phyloP scores from a whole-genome alignment of 176 grass and related monocot species.

The Panicum miliaceum region DNA sequence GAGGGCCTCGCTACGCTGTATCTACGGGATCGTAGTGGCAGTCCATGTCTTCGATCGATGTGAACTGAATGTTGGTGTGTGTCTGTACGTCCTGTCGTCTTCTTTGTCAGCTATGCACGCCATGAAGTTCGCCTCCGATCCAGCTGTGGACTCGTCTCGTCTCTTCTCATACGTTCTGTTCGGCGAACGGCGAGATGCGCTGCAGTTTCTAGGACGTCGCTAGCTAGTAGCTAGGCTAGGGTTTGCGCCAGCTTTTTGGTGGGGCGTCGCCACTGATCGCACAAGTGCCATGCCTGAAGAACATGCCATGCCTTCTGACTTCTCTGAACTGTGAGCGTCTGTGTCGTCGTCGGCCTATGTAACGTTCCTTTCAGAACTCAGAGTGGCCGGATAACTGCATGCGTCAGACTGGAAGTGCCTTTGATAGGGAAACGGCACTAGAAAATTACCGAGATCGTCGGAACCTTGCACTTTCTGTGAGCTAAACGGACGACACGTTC shows the following conservation, averaged over 20 bases:
- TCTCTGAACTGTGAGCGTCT: neutral
- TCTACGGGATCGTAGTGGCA: neutral
- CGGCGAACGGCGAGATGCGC: neutral
- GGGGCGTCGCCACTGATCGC: neutral
- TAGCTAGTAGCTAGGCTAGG: neutral
- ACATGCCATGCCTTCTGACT: neutral
- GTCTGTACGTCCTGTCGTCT: constrained; percentile 2
- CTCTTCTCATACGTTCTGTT: neutral
- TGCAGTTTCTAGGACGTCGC: neutral
- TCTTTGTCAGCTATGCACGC: neutral
- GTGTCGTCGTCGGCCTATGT: neutral
- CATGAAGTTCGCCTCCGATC: neutral
- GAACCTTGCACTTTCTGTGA: neutral
- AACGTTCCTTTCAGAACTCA: neutral
- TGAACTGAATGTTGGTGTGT: neutral
- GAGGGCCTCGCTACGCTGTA: neutral
- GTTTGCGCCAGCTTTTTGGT: neutral
- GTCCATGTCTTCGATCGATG: neutral
- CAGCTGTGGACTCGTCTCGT: neutral
- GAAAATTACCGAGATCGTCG: neutral
- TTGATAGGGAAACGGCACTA: neutral
- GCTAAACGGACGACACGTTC: neutral
- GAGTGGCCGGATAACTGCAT: neutral
- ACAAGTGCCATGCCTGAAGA: neutral
- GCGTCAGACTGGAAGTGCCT: neutral